These are phyloP conservation scores for Spathaspora hagerdaliae DNA, from an alignment of 805 yeast genomes.

Conservation along the genomic window DNA sequence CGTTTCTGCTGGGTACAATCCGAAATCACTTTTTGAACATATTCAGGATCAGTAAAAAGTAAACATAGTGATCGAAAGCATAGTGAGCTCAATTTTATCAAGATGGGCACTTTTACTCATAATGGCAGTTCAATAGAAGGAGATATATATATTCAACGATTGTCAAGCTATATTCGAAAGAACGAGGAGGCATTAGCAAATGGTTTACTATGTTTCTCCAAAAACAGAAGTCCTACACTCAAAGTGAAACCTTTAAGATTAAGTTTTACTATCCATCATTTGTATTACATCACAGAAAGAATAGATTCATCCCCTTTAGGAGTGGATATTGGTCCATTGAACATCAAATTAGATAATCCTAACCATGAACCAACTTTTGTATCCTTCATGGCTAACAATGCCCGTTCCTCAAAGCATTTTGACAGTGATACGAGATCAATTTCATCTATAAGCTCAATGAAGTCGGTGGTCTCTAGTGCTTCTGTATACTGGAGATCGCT, in stretches of 20 bases:
- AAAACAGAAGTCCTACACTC: constrained; percentile 18
- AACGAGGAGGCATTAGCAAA: constrained; percentile 60
- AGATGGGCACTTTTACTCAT: constrained; percentile 24
- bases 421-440: constrained; percentile 47
- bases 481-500: constrained; percentile 38
- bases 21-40: too few relatives aligned
- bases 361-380: constrained; percentile 52
- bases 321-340: constrained; percentile 59
- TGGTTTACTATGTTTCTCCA: constrained; percentile 52
- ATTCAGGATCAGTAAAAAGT: too few relatives aligned
- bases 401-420: constrained; percentile 36
- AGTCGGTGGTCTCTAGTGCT: constrained; percentile 43
- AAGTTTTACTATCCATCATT: constrained; percentile 58
- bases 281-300: constrained; percentile 56
- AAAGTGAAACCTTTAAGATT: constrained; percentile 51
- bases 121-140: constrained; percentile 46
- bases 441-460: constrained; percentile 56
- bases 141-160: constrained; percentile 51
- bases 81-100: too few relatives aligned
- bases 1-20: too few relatives aligned
- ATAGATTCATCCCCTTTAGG: constrained; percentile 46
- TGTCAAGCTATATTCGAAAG: constrained; percentile 49
- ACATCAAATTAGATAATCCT: constrained; percentile 55
- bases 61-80: too few relatives aligned
- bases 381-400: constrained; percentile 57